Evolutionary conservation across 148 eudicot genomes (phyloP), one percentile per base, ranked within the genome.

Genomic region (Nepenthes mirabilis): DNA sequence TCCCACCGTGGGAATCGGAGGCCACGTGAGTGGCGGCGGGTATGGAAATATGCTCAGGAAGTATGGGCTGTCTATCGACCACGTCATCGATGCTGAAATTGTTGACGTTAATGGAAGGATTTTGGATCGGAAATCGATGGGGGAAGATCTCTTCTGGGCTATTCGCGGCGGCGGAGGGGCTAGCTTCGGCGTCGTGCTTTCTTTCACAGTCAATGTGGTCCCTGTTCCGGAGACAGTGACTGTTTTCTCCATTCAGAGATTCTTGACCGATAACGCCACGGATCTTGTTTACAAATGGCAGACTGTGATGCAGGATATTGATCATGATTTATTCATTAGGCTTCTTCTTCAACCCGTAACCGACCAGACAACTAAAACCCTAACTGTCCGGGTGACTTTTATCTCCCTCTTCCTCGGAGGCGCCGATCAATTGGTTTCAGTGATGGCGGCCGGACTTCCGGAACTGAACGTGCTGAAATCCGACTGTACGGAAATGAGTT

Each of bases 111-210:
- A 62, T 1, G 76, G 76, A 11, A 3, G 56, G 40, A 14, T 72
- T 47, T 37, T 72, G 43, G 71, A 67, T 12, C 33, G 71, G 14
- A 63, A 60, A 40, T 33, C 66, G 37, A 71, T 71, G 75, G 75
- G 75, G 0, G 75, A 71, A 14, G 75, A 71, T 9, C 57, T 65
- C 1, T 71, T 71, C 36, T 71, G 75, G 75, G 70, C 75, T 0
- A 66, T 71, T 3, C 47, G 57, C 6, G 70, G 75, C 6, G 75
- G 75, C 14, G 75, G 71, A 0, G 71, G 60, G 10, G 76, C 71
- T 34, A 72, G 76, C 47, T 72, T 67, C 48, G 76, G 68, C 2
- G 76, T 72, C 7, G 34, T 72, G 1, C 14, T 73, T 36, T 45
- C 77, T 1, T 73, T 54, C 14, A 63, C 47, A 47, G 43, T 73